These are phyloP conservation scores for Coix lacrymajobi DNA, from an alignment of 176 grass and related monocot species.

Conservation along the genomic window DNA sequence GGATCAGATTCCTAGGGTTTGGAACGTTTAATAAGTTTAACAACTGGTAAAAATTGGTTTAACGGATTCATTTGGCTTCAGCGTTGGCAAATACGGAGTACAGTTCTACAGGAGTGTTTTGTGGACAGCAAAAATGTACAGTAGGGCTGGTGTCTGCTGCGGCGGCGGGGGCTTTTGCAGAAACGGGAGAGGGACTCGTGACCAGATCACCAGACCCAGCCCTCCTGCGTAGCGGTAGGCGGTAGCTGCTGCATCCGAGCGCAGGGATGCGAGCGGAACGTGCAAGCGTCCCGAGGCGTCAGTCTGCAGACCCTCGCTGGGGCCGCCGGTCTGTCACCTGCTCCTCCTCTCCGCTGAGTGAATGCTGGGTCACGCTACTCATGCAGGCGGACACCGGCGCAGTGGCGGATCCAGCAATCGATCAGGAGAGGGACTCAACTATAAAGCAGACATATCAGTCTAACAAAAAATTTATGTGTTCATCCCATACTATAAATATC, in stretches of 20 bases:
- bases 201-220: background rate
- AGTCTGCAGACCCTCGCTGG: background rate
- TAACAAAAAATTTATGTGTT: too few species aligned
- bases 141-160: background rate
- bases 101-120: too few species aligned
- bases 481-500: too few species aligned
- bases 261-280: background rate
- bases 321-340: background rate
- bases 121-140: background rate
- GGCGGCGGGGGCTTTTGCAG: background rate
- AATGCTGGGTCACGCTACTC: conserved; percentile 7
- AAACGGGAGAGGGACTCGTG: conserved; percentile 6
- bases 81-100: background rate
- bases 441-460: too few species aligned
- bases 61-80: background rate
- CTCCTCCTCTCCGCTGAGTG: background rate
- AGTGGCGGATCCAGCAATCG: too few species aligned
- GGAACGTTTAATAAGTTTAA: too few species aligned
- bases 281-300: conserved; percentile 16
- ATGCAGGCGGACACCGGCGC: too few species aligned
- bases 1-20: too few species aligned
- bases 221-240: background rate
- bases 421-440: too few species aligned
- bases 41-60: background rate
- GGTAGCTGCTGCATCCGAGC: background rate